Evolutionary conservation across 768 basidiomycete genomes (phyloP).

Genomic region (Tylopilus felleus): DNA sequence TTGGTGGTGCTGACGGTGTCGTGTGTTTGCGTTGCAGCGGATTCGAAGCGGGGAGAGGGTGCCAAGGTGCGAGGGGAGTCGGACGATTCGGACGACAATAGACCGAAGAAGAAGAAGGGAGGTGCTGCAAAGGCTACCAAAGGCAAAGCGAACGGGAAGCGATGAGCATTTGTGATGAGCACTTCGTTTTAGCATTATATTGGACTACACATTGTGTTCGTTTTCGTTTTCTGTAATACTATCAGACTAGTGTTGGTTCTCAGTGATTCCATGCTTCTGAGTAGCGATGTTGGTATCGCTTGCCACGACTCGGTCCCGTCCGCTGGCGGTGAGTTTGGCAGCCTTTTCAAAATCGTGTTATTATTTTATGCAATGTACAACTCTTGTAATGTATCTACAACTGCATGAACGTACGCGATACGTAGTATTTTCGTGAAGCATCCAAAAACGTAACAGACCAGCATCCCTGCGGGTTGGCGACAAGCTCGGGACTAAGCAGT

Average conservation of each 20-base stretch:
- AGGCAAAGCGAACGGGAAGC: slow-evolving; percentile 42
- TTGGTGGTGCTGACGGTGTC: background rate
- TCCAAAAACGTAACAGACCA: too few species aligned
- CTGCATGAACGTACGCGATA: too few species aligned
- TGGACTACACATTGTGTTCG: background rate
- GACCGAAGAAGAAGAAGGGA: slow-evolving; percentile 44
- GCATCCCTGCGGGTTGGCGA: too few species aligned
- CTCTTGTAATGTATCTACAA: too few species aligned
- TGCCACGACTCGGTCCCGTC: too few species aligned
- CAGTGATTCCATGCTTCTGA: too few species aligned
- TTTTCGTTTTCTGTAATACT: slow-evolving; percentile 1
- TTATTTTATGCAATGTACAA: too few species aligned
- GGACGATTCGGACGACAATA: slow-evolving; percentile 51
- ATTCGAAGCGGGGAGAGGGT: slow-evolving; percentile 45
- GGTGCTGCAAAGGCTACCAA: slow-evolving; percentile 25
- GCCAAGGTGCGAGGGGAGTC: slow-evolving; percentile 41
- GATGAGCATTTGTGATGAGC: slow-evolving; percentile 25
- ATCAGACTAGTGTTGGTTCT: background rate
- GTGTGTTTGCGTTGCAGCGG: slow-evolving; percentile 36
- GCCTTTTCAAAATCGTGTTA: too few species aligned
- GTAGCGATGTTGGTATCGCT: too few species aligned
- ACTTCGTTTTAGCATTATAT: background rate
- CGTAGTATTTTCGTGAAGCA: too few species aligned
- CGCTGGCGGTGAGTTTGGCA: too few species aligned
- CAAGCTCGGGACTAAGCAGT: too few species aligned